Evolutionary conservation across 257 asterid genomes (phyloP), one percentile per base, ranked within the genome.

Genomic region (Fraxinus quadrangulata): DNA sequence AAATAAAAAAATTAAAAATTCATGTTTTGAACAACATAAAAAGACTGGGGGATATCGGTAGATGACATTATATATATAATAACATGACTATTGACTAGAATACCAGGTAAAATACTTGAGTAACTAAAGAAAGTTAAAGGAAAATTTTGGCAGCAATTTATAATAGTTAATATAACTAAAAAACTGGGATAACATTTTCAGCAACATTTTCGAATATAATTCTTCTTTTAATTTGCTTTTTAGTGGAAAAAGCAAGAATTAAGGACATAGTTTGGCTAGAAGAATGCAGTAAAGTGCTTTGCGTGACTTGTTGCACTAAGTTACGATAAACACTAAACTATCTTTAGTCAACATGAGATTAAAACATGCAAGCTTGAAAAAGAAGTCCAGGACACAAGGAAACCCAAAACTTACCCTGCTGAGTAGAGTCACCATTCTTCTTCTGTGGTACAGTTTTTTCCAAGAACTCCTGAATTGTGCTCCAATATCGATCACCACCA

Each of bases 401-500:
- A 56, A 30, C 31, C 66, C 51, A 68, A 71, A 70, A 80, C 92
- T 82, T 84, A 90, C 97, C 88, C 71, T 71, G 81, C 51, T 45
- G 70, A 77, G 92, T 82, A 73, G 93, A 81, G 80, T 72, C 86
- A 26, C 23, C 66, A 24, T 81, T 84, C 79, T 81, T 85, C 87
- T 80, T 90, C 42, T 67, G 88, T 6, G 90, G 88, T 76, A 85
- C 92, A 63, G 81, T 82, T 87, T 84, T 90, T 28, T 80, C 89
- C 81, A 95, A 63, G 84, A 88, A 93, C 49, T 90, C 91, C 76
- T 81, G 93, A 85, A 95, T 81, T 39, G 97, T 87, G 84, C 81
- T 87, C 99, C 99, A 95, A 79, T 95, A 95, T 45, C 67, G 91
- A 77, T 93, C 98, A 79, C 99, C 98, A 74, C 98, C 98, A 39